Evolutionary conservation across 164 flowering plant genomes (phyloP), one percentile per base, ranked within the genome.

Genomic region (Annona squamosa): DNA sequence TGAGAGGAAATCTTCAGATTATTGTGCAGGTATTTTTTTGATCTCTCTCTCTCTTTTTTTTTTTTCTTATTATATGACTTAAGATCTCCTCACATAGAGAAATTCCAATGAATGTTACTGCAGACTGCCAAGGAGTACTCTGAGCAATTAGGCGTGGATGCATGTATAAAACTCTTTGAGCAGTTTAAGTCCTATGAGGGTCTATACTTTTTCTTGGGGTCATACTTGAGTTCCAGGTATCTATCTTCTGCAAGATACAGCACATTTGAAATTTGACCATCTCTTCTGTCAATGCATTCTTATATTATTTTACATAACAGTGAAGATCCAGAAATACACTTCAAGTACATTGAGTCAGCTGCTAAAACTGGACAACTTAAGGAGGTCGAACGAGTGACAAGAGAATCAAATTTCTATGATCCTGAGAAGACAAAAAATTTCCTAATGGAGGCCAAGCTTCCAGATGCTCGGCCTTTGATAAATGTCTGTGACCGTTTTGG

Each of bases 401-500:
- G 99, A 77, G 99, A 96, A 77, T 96, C 99, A 64, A 93, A 93
- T 13, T 96, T 96, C 80, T 96, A 96, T 73, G 97, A 96, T 47
- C 74, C 99, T 65, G 98, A 96, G 78, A 96, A 96, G 84, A 96
- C 99, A 0, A 96, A 96, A 83, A 96, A 94, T 82, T 96, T 96
- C 67, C 72, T 96, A 46, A 96, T 96, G 99, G 99, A 96, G 75
- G 96, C 98, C 71, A 93, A 96, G 78, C 98, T 96, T 86, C 99
- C 99, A 26, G 99, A 96, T 89, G 99, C 99, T 44, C 81, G 99
- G 2, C 99, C 99, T 0, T 81, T 96, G 59, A 96, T 96, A 65
- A 96, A 96, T 80, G 99, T 96, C n/a, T 96, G 99, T 77, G 99
- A 96, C 74, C 95, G 99, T 47, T 94, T 93, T 91, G 98, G 98